Evolutionary conservation across 2,329 filamentous ascomycete genomes (phyloP).

Genomic region (Neurospora crassa): DNA sequence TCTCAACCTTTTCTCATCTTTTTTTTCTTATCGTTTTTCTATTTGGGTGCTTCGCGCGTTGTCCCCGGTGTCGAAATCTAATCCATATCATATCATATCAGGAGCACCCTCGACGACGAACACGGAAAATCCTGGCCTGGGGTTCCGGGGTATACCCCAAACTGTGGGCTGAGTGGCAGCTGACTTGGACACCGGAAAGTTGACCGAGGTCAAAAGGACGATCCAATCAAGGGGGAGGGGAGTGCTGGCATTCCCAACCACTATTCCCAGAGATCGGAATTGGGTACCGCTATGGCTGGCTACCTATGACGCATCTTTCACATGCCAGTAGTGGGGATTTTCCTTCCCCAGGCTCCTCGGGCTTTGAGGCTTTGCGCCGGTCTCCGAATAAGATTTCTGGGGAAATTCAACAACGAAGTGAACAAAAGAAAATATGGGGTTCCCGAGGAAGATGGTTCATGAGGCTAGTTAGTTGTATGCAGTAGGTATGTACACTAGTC

Average conservation of each 20-base stretch:
- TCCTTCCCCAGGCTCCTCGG: background rate
- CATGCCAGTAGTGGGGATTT: slow-evolving; percentile 3
- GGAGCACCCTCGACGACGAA: background rate
- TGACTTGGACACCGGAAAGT: background rate
- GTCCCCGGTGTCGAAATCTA: background rate
- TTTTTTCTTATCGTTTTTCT: background rate
- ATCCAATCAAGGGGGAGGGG: slow-evolving; percentile 3
- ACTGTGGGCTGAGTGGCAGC: background rate
- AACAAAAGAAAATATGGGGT: background rate
- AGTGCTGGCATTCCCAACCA: background rate
- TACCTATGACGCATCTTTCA: slow-evolving; percentile 8
- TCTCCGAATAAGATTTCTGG: background rate
- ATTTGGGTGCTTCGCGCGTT: background rate
- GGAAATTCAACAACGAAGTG: background rate
- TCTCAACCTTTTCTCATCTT: background rate
- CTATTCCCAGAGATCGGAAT: background rate
- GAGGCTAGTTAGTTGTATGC: background rate
- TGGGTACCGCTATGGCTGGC: background rate
- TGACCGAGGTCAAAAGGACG: slow-evolving; percentile 4
- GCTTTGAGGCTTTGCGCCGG: background rate
- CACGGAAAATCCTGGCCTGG: background rate
- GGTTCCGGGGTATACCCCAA: background rate
- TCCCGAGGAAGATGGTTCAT: background rate
- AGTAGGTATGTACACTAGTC: background rate
- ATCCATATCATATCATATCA: background rate